Evolutionary conservation across 495 filamentous ascomycete genomes (phyloP), one percentile per base, ranked within the genome.

Genomic region (Penicillium diatomitis): DNA sequence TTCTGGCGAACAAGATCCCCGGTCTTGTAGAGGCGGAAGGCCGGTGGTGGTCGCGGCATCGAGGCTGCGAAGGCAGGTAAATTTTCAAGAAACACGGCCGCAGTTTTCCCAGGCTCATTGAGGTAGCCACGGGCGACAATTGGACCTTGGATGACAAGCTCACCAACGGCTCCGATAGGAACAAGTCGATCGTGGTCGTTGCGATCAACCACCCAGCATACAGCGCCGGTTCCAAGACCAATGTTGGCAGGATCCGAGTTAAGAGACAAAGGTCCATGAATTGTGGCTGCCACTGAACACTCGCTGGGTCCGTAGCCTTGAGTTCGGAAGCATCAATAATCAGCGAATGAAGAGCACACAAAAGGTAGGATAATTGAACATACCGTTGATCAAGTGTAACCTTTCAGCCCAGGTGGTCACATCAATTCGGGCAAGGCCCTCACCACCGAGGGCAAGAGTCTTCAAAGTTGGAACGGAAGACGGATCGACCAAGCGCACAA

Each of bases 131-230:
- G 48, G 4, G 58, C 69, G 9, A 78, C 53, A 4, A 67, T 53
- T 6, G 68, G 64, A 0, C 76, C 73, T 49, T 74, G 65, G 11
- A 78, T 54, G 3, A 71, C 46, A 11, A 79, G 50, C 49, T 78
- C 76, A 2, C 74, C 75, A 8, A 68, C 52, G 4, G 54, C 58
- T 8, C 76, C 76, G n/a, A 77, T 52, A 7, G 74, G 66, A 6
- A 53, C 51, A 9, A 73, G 57, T 3, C 46, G 51, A 8, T 67
- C 33, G n/a, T 60, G 56, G 33, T 72, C 44, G 0, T 60, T 43
- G n/a, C 60, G 56, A 45, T 74, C 61, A 8, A 64, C 58, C n/a
- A 78, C 53, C 68, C 71, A 75, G 4, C 55, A 50, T 4, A 46
- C 37, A n/a, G 48, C 50, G 30, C 53, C 58, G 10, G 41, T 46